These are phyloP conservation scores for Chalciporus sphaerocephalus DNA, from an alignment of 768 basidiomycete genomes.

Conservation along the genomic window DNA sequence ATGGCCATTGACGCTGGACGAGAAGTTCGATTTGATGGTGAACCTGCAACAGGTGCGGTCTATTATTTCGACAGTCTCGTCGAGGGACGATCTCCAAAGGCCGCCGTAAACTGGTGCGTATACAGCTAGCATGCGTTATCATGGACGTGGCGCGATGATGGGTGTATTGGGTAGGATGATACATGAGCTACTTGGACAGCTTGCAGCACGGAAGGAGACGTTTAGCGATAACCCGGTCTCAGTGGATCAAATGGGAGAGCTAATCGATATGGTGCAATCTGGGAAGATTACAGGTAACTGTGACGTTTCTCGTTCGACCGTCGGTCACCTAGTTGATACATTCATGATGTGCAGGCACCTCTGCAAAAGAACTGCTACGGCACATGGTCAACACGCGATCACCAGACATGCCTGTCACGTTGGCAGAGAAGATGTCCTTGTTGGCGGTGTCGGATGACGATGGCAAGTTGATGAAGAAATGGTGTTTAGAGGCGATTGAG, in stretches of 20 bases:
- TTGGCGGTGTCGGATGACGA: constrained; percentile 36
- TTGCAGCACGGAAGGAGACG: constrained; percentile 54
- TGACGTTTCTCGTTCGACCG: not conserved
- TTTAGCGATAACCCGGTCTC: constrained; percentile 60
- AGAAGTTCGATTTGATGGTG: constrained; percentile 62
- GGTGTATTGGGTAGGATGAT: constrained; percentile 88
- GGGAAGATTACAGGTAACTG: constrained; percentile 63
- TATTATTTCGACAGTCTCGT: constrained; percentile 76
- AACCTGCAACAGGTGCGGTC: constrained; percentile 49
- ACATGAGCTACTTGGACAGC: constrained; percentile 80
- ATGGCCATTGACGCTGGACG: constrained; percentile 65
- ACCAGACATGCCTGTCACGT: constrained; percentile 34
- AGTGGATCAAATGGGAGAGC: constrained; percentile 60
- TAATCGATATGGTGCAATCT: constrained; percentile 71
- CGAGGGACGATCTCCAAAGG: constrained; percentile 54
- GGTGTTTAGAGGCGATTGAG: constrained; percentile 64
- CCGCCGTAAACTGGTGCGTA: constrained; percentile 79
- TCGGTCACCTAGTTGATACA: not conserved
- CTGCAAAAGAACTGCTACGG: constrained; percentile 73
- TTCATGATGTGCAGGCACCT: constrained; percentile 50
- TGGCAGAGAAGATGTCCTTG: constrained; percentile 51
- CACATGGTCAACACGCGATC: constrained; percentile 52
- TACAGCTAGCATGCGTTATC: not conserved
- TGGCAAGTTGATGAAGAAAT: constrained; percentile 39
- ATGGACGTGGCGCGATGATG: not conserved